Evolutionary conservation across 2,329 filamentous ascomycete species (phyloP).

Genomic region (Myrmaecium sp.): DNA sequence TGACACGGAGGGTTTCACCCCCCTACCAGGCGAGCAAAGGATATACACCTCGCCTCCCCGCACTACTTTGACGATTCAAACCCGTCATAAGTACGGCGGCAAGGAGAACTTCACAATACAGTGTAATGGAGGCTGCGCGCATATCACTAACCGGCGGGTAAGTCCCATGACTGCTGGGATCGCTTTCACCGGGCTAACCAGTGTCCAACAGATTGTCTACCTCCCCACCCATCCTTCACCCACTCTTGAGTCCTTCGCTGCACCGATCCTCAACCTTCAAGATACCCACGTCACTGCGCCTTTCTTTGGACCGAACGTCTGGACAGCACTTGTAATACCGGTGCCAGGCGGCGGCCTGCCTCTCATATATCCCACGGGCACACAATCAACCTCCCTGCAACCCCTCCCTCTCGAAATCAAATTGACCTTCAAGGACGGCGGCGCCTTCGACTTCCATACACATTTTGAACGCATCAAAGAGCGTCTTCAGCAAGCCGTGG

Average conservation of each 20-base stretch:
- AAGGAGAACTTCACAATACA: slow-evolving; percentile 50
- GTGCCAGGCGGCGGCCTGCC: slow-evolving; percentile 74
- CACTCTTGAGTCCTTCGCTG: slow-evolving; percentile 70
- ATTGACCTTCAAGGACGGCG: slow-evolving; percentile 84
- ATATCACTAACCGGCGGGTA: slow-evolving; percentile 76
- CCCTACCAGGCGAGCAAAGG: slow-evolving; percentile 67
- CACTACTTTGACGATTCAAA: slow-evolving; percentile 58
- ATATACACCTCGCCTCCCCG: slow-evolving; percentile 66
- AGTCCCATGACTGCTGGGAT: slow-evolving; percentile 18
- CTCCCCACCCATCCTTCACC: slow-evolving; percentile 54
- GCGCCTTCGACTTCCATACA: slow-evolving; percentile 79
- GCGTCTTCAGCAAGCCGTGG: slow-evolving; percentile 62
- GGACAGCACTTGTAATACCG: slow-evolving; percentile 65
- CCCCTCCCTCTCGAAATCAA: slow-evolving; percentile 62
- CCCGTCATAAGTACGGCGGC: slow-evolving; percentile 47
- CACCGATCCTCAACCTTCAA: slow-evolving; percentile 70
- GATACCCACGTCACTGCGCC: slow-evolving; percentile 77
- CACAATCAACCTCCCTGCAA: too few relatives aligned
- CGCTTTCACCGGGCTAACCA: slow-evolving; percentile 6
- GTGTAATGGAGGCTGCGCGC: slow-evolving; percentile 57
- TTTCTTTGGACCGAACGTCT: slow-evolving; percentile 86
- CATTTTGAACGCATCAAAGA: slow-evolving; percentile 75
- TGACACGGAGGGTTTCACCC: slow-evolving; percentile 55
- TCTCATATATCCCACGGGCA: too few relatives aligned
- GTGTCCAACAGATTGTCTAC: slow-evolving; percentile 55